Conservation (phyloP, 305 asterid genomes). For the Fraxinus greggii region DNA sequence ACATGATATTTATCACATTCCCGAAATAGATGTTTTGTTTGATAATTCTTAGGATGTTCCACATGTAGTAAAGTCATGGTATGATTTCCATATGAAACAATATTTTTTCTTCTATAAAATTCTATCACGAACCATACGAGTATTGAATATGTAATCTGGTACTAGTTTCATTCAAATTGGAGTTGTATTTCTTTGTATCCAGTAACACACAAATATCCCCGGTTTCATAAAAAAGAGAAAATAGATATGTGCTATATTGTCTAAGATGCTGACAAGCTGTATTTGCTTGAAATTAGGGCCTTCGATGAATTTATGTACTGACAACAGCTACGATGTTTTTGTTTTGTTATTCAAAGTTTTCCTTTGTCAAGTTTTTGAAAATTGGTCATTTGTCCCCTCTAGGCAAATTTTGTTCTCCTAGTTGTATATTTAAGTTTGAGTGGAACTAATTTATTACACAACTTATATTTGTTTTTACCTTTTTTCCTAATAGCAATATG, state of each 20-base stretch:
- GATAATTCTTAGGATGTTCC: constrained; percentile 3
- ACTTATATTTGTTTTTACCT: not conserved
- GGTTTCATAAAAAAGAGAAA: not conserved
- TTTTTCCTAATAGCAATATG: constrained; percentile 68
- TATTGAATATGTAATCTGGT: not conserved
- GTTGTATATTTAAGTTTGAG: not conserved
- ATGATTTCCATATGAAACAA: not conserved
- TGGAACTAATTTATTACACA: constrained; percentile 23
- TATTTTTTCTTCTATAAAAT: not conserved
- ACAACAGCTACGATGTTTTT: not conserved
- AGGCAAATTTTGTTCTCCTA: not conserved
- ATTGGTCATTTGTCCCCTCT: not conserved
- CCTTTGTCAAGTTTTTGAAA: not conserved
- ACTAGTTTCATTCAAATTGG: not conserved
- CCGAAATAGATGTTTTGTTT: not conserved
- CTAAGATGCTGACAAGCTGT: constrained; percentile 6
- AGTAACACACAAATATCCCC: not conserved
- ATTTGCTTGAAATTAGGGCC: not conserved
- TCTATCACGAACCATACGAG: not conserved
- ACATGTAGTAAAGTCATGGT: not conserved
- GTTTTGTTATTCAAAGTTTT: not conserved
- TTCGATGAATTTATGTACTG: not conserved
- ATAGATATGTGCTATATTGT: not conserved
- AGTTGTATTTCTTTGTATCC: not conserved
- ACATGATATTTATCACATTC: not conserved